phyloP scores from a whole-genome alignment of 2,329 filamentous ascomycete genomes.

The Monosporascus ibericus region DNA sequence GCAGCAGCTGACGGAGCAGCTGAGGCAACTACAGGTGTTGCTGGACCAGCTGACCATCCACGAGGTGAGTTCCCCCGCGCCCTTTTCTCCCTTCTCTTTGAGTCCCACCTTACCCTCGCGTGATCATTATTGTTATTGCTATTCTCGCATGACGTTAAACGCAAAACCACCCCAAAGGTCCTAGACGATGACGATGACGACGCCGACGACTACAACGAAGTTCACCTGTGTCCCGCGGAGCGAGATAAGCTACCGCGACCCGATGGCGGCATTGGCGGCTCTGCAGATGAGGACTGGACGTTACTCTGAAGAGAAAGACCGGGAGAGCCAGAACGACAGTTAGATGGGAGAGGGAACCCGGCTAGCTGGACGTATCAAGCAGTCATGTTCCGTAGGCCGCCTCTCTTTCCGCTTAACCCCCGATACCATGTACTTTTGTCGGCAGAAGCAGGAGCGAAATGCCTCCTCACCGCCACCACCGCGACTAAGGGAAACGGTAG shows the following conservation, averaged over 20 bases:
- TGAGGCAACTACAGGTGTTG: conserved; percentile 10
- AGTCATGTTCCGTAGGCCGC: neutral
- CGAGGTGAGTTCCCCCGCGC: conserved; percentile 1
- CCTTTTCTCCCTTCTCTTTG: neutral
- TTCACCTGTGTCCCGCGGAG: neutral
- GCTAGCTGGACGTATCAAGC: neutral
- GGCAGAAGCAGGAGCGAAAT: too few species aligned
- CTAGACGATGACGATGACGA: neutral
- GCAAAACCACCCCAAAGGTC: neutral
- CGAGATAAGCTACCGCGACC: neutral
- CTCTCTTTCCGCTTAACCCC: too few species aligned
- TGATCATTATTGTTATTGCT: too few species aligned
- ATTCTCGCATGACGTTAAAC: too few species aligned
- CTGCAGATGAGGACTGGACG: conserved; percentile 1
- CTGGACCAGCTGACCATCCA: conserved; percentile 9
- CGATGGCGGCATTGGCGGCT: neutral
- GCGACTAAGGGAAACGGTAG: too few species aligned
- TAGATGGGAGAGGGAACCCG: neutral
- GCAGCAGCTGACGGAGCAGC: conserved; percentile 6
- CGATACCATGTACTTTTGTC: too few species aligned
- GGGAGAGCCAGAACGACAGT: neutral
- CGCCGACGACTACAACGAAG: neutral
- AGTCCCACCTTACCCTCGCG: neutral
- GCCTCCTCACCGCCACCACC: too few species aligned
- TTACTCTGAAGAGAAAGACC: neutral